Evolutionary conservation across 2,329 filamentous ascomycete genomes (phyloP), one percentile per base, ranked within the genome.

Genomic region (Botrytis cinerea): DNA sequence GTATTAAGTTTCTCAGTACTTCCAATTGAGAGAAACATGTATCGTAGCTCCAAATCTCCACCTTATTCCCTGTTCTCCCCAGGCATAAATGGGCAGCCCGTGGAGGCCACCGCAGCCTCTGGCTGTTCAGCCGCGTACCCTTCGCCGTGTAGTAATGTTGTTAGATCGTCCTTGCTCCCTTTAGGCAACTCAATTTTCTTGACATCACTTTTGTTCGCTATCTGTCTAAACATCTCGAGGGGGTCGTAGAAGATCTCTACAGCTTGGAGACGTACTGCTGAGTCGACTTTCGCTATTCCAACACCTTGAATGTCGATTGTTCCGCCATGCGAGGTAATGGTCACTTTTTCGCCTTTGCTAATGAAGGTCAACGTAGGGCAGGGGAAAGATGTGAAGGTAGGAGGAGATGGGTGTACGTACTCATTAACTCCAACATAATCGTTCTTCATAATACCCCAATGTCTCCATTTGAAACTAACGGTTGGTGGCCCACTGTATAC

Each of bases 211-310:
- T 84, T 77, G 0, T 85, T 84, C 1, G 85, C 85, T 68, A 92
- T 91, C 82, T 91, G 89, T 8, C 88, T 83, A 79, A 92, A 92
- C 89, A 92, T 90, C 59, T 89, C 86, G 79, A 90, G 82, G 0
- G 90, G 88, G 77, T 92, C 90, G 76, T 90, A 91, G 86, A 88
- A 92, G 0, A 89, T 89, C 74, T 91, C 87, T 5, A 92, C 83
- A 28, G 83, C 83, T 76, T 87, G 84, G 3, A 92, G 81, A 74
- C 88, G 86, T 60, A 91, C 81, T 74, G 86, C 85, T 22, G 89
- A 87, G 77, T 91, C 88, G 9, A 92, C 86, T 32, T 85, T 85
- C 18, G 90, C 90, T 22, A 91, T 84, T 0, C 88, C 89, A 48
- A 92, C 83, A 7, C 90, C 90, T 79, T 89, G 84, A 73, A 92